Evolutionary conservation across 495 filamentous ascomycete species (phyloP), one percentile per base, ranked within the genome.

Genomic region (Tuber magnatum): DNA sequence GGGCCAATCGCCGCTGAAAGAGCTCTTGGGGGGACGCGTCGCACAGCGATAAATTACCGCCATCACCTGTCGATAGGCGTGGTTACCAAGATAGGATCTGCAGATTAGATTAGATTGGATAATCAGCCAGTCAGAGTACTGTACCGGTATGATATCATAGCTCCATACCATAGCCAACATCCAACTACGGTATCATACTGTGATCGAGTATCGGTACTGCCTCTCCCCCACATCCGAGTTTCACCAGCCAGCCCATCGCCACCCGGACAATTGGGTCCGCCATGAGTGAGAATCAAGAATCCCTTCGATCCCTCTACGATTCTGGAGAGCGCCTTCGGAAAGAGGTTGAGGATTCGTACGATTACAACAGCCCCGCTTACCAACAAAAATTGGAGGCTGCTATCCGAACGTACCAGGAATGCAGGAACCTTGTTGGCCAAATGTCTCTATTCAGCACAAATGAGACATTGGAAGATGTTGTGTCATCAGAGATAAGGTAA

Each of bases 361-460:
- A 87, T 76, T 83, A 85, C 70, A 82, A 90, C 86, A 90, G 90
- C 86, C 79, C 90, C 86, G 76, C 83, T 41, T 95, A 92, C 85
- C 88, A 90, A 78, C 86, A 90, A 74, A 88, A 90, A 76, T 86
- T 97, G 73, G 85, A 85, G 73, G 83, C 87, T 46, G 88, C 92
- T 24, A 88, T 97, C 71, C 80, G 86, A 73, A 86, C 88, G 72
- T 92, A 97, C 84, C 86, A 92, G 77, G 87, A 92, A 82, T 93
- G 91, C 83, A 86, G 91, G 48, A 84, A 86, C 78, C 87, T 94
- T 51, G 88, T 92, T 76, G 85, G 88, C 75, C 86, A 88, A 68
- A 84, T 94, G 71, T 91, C 92, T 0, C 83, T 98, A 20, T 98
- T 97, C 87, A 95, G 93, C 81, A 87, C 90, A 12, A 98, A 99